These are phyloP conservation scores for Cicer pinnatifidum DNA, from an alignment of 306 rosid genomes.

Conservation along the genomic window DNA sequence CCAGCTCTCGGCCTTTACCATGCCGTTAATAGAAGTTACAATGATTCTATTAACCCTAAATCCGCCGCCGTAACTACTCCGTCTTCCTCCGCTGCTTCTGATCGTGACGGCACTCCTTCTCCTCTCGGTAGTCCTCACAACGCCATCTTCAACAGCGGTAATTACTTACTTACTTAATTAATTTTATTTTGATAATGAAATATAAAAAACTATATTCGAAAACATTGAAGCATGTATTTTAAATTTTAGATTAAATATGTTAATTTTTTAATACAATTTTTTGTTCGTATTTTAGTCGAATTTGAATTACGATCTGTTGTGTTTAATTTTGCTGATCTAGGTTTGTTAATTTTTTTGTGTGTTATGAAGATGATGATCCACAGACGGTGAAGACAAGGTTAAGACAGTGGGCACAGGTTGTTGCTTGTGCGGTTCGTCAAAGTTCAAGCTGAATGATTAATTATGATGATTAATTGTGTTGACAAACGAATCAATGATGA, in stretches of 20 bases:
- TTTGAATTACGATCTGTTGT: background rate
- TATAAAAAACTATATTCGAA: no score
- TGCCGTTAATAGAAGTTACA: constrained; percentile 73
- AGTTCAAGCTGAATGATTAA: constrained; percentile 42
- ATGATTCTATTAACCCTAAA: constrained; percentile 51
- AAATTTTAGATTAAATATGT: no score
- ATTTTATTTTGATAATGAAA: no score
- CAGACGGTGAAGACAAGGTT: constrained; percentile 82
- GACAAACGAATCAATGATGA: background rate
- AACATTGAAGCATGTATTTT: no score
- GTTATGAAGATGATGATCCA: constrained; percentile 71
- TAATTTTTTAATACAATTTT: no score
- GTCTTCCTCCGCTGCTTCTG: constrained; percentile 61
- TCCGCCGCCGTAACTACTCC: constrained; percentile 47
- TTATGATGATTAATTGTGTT: constrained; percentile 4
- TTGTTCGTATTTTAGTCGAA: background rate
- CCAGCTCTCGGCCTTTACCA: constrained; percentile 85
- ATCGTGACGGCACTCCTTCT: constrained; percentile 59
- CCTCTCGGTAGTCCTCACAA: constrained; percentile 66
- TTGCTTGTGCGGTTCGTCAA: constrained; percentile 91
- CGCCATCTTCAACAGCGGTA: constrained; percentile 64
- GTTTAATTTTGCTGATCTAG: background rate
- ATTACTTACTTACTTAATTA: background rate
- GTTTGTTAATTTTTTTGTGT: background rate
- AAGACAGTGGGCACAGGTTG: constrained; percentile 97